Conservation (phyloP, 169 alveolate genomes). For the Theileria luwenshuni region DNA sequence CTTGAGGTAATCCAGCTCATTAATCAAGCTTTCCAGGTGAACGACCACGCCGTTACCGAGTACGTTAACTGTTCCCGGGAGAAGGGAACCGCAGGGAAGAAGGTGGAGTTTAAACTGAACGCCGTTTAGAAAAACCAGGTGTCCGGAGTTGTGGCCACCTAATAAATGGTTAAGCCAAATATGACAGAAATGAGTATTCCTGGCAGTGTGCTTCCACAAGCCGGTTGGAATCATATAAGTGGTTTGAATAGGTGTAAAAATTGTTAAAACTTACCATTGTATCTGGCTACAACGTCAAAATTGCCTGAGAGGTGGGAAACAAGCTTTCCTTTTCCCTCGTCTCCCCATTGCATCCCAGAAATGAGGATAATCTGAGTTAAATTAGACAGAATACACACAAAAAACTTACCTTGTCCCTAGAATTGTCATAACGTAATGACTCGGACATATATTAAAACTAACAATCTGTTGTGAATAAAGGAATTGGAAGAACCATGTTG, state of each 20-base stretch:
- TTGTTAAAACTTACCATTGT: conserved; percentile 79
- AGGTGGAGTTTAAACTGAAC: conserved; percentile 88
- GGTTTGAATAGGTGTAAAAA: no score
- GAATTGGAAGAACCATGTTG: no score
- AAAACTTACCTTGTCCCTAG: background rate
- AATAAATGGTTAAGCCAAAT: background rate
- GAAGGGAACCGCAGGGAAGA: conserved; percentile 92
- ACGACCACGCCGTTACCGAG: conserved; percentile 93
- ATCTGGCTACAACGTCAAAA: conserved; percentile 87
- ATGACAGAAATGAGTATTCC: no score
- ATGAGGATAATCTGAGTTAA: conserved; percentile 75
- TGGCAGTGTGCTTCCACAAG: no score
- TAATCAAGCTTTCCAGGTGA: conserved; percentile 69
- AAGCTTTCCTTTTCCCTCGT: conserved; percentile 96
- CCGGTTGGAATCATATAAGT: no score
- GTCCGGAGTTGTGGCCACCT: conserved; percentile 94
- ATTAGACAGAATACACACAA: no score
- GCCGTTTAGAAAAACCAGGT: conserved; percentile 81
- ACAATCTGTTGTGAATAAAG: no score
- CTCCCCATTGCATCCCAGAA: conserved; percentile 97
- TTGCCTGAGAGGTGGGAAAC: conserved; percentile 89
- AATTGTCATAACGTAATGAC: background rate
- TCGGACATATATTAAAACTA: no score
- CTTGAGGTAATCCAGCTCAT: conserved; percentile 51
- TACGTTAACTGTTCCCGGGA: conserved; percentile 75